Percentiles rank a stretch among this genome's conserved stretches.
Conservation (phyloP, 176 grass and related monocot species). For the Alloteropsis semialata region DNA sequence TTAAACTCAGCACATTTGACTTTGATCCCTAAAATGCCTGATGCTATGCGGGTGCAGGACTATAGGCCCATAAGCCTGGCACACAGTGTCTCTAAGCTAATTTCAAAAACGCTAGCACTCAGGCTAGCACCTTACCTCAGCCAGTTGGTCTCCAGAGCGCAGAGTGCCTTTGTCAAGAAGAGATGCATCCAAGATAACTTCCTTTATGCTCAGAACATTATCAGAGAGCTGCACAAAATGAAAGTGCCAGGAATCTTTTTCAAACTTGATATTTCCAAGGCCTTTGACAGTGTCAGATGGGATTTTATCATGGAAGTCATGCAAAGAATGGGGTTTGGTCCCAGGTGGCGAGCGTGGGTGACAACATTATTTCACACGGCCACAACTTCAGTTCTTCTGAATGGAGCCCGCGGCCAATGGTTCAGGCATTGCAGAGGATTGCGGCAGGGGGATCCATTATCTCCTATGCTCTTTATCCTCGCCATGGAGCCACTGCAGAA, state of each 20-base stretch:
- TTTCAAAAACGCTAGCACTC: not conserved
- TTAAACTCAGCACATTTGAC: not conserved
- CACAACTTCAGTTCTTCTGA: not conserved
- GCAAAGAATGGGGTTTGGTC: not conserved
- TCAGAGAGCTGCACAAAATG: not conserved
- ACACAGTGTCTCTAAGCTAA: not conserved
- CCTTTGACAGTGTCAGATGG: not conserved
- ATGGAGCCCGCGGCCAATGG: not conserved
- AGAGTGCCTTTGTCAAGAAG: not conserved
- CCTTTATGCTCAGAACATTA: not conserved
- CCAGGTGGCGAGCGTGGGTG: not conserved
- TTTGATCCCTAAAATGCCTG: accelerated
- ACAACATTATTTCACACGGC: too few species aligned
- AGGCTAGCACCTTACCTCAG: not conserved
- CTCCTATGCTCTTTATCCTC: not conserved
- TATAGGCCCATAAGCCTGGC: not conserved
- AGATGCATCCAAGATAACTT: not conserved
- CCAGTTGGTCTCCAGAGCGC: not conserved
- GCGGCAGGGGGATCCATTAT: not conserved
- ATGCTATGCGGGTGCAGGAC: not conserved
- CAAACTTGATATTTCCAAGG: not conserved
- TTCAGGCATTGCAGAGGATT: not conserved
- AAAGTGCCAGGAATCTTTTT: not conserved
- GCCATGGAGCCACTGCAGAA: not conserved
- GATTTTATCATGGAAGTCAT: not conserved